Percentiles rank a stretch among this genome's conserved stretches.
Evolutionary conservation across 1,139 yeast species (phyloP).

Genomic region (Hanseniaspora uvarum): DNA sequence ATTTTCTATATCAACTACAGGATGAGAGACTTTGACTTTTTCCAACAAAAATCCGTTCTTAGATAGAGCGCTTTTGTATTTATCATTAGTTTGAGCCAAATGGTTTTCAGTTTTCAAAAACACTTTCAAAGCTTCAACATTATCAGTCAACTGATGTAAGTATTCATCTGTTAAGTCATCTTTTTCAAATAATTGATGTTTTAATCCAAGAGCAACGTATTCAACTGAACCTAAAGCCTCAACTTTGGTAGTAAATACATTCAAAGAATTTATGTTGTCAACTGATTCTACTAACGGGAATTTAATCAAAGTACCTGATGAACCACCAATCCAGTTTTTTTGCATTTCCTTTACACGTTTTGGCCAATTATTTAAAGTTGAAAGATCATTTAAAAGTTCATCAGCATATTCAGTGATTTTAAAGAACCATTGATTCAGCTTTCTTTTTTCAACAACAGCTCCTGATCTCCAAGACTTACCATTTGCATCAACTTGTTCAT

Average conservation of each 20-base stretch:
- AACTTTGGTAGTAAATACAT: conserved; percentile 76
- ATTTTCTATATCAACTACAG: conserved; percentile 37
- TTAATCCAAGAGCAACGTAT: conserved; percentile 64
- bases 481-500: conserved; percentile 85
- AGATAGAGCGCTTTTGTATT: conserved; percentile 30
- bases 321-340: conserved; percentile 83
- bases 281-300: conserved; percentile 31
- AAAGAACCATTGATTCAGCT: conserved; percentile 84
- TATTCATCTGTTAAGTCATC: not conserved
- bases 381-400: conserved; percentile 53
- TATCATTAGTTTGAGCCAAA: not conserved
- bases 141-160: conserved; percentile 29
- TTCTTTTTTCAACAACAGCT: conserved; percentile 73
- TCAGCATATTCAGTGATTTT: conserved; percentile 75
- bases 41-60: conserved; percentile 55
- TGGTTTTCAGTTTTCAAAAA: conserved; percentile 35
- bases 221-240: conserved; percentile 80
- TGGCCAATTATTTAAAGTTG: conserved; percentile 66
- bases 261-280: conserved; percentile 26
- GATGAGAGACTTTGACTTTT: conserved; percentile 45
- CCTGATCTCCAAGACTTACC: conserved; percentile 97
- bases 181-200: conserved; percentile 48
- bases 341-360: conserved; percentile 83
- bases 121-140: conserved; percentile 35
- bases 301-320: conserved; percentile 62